Conservation (phyloP, 1,284 basidiomycete species). For the Irpex sp. region DNA sequence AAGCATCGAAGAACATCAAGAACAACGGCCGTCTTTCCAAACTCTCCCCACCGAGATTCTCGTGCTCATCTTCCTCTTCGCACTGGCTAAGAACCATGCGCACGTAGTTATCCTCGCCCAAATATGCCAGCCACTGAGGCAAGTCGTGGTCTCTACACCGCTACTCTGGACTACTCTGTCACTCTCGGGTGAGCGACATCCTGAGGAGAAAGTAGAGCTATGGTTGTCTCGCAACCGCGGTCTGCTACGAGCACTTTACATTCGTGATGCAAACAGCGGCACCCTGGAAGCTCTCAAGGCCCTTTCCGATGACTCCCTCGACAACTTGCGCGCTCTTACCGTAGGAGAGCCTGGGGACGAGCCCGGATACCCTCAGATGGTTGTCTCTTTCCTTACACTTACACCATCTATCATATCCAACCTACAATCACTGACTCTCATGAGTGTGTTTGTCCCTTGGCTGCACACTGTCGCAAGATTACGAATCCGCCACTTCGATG, state of each 20-base stretch:
- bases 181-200: conserved; percentile 39
- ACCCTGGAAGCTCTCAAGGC: conserved; percentile 16
- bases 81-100: conserved; percentile 39
- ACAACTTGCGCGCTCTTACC: conserved; percentile 16
- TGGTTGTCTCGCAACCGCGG: conserved; percentile 57
- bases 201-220: conserved; percentile 44
- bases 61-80: conserved; percentile 44
- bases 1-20: too few relatives aligned
- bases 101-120: conserved; percentile 45
- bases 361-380: conserved; percentile 5
- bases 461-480: conserved; percentile 10
- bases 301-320: conserved; percentile 27
- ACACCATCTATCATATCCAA: conserved; percentile 12
- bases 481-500: conserved; percentile 14
- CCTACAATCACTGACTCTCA: conserved; percentile 9
- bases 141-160: conserved; percentile 44
- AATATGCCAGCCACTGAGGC: conserved; percentile 60
- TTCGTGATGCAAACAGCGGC: conserved; percentile 26
- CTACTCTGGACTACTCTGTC: conserved; percentile 56
- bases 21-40: not conserved
- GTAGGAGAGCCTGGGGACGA: conserved; percentile 6
- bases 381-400: conserved; percentile 16
- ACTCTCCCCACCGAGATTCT: conserved; percentile 49
- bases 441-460: not conserved
- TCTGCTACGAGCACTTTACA: conserved; percentile 40